Percentiles rank a stretch among this genome's conserved stretches.
These are phyloP conservation scores for Marasmius sp. DNA, from an alignment of 1,284 basidiomycete species.

Conservation along the genomic window DNA sequence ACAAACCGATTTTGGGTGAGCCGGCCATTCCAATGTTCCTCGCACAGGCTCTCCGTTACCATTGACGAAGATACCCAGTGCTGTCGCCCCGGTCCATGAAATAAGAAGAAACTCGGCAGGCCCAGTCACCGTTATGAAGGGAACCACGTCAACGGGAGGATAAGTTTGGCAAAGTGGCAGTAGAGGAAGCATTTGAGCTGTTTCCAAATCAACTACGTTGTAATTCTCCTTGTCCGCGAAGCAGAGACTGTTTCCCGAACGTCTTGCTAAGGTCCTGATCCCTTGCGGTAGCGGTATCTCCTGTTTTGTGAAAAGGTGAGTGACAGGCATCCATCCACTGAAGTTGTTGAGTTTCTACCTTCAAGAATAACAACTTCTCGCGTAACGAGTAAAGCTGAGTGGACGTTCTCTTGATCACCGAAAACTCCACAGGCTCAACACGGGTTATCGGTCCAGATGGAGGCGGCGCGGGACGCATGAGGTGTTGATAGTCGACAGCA, in stretches of 20 bases:
- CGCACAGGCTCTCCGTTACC: constrained; percentile 85
- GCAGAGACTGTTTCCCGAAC: constrained; percentile 69
- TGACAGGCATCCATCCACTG: not conserved
- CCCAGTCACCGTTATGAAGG: constrained; percentile 72
- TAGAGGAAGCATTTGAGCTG: constrained; percentile 65
- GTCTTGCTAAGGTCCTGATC: constrained; percentile 56
- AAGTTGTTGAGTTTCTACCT: constrained; percentile 38
- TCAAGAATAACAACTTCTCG: constrained; percentile 59
- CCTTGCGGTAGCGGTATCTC: constrained; percentile 78
- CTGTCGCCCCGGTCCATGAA: constrained; percentile 75
- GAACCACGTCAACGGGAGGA: constrained; percentile 40
- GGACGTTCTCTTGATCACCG: constrained; percentile 70
- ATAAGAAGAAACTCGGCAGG: constrained; percentile 78
- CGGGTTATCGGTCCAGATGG: constrained; percentile 36
- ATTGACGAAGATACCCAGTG: constrained; percentile 84
- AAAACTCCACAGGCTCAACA: constrained; percentile 70
- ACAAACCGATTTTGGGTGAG: constrained; percentile 75
- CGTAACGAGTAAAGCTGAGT: constrained; percentile 71
- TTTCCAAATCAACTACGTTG: constrained; percentile 75
- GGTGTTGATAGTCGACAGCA: constrained; percentile 78
- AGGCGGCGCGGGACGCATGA: constrained; percentile 51
- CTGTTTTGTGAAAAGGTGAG: constrained; percentile 35
- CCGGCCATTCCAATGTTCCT: constrained; percentile 84
- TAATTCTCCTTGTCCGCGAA: constrained; percentile 74
- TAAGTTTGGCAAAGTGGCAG: constrained; percentile 77